Conservation (phyloP, 495 filamentous ascomycete genomes). For the Xylaria castorea region DNA sequence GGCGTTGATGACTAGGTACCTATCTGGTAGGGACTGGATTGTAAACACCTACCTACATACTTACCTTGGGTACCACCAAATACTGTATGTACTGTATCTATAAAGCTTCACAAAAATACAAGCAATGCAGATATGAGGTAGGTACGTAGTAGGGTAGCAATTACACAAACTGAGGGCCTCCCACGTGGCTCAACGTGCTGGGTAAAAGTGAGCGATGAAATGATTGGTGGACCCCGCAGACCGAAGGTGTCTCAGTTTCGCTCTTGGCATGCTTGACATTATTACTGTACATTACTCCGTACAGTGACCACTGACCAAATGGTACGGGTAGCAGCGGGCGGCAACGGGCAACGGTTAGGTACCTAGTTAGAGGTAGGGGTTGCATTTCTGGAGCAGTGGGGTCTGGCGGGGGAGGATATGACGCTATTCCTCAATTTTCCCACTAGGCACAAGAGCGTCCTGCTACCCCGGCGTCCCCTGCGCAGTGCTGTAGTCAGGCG, state of each 20-base stretch:
- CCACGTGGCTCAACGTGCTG: slow-evolving; percentile 19
- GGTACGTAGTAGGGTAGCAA: slow-evolving; percentile 7
- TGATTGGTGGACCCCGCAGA: slow-evolving; percentile 30
- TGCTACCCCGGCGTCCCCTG: not conserved
- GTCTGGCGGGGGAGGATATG: slow-evolving; percentile 7
- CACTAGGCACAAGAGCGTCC: not conserved
- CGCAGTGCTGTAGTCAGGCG: not conserved
- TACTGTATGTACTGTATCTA: not conserved
- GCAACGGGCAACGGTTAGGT: not conserved
- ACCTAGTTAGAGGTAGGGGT: not conserved
- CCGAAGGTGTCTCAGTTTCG: not conserved
- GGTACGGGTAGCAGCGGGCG: slow-evolving; percentile 1
- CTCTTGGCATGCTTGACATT: not conserved
- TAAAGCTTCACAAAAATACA: not conserved
- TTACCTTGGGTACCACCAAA: too few relatives aligned
- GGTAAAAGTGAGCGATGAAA: not conserved
- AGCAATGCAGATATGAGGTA: not conserved
- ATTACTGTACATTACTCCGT: slow-evolving; percentile 11
- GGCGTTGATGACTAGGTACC: not conserved
- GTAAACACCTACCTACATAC: not conserved
- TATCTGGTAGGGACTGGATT: not conserved
- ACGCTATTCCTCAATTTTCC: too few relatives aligned
- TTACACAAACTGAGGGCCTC: not conserved
- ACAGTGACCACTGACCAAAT: not conserved
- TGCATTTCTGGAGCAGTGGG: slow-evolving; percentile 10